Evolutionary conservation across 257 asterid genomes (phyloP).

Genomic region (Salvia hispanica): DNA sequence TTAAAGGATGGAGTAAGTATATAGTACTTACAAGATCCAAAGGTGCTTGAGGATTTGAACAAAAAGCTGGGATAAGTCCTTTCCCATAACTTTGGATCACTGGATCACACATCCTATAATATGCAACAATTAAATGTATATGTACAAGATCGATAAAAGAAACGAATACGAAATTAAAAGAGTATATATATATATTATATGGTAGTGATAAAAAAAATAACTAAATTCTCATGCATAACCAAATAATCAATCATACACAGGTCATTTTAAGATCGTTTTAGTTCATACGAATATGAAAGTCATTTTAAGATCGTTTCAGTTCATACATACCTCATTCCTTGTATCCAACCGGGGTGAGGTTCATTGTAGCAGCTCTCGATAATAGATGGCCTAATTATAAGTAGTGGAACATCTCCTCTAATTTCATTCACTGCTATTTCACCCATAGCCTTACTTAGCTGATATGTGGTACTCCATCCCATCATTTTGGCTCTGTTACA

Average conservation of each 20-base stretch:
- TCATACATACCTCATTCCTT: conserved; percentile 49
- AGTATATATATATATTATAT: too few species aligned
- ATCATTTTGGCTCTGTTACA: conserved; percentile 36
- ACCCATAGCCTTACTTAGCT: conserved; percentile 53
- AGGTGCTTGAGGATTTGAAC: conserved; percentile 38
- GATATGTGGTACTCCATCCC: conserved; percentile 53
- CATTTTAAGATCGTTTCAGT: too few species aligned
- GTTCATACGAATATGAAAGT: too few species aligned
- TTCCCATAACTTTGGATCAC: conserved; percentile 45
- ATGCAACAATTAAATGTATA: neutral
- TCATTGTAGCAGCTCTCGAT: conserved; percentile 46
- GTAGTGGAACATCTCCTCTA: conserved; percentile 44
- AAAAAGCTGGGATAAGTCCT: conserved; percentile 52
- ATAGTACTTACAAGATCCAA: conserved; percentile 44
- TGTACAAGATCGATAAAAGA: neutral
- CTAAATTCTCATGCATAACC: too few species aligned
- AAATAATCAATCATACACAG: too few species aligned
- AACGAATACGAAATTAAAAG: neutral
- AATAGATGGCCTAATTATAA: conserved; percentile 47
- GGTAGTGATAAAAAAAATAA: too few species aligned
- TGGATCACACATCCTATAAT: conserved; percentile 45
- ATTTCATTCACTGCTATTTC: conserved; percentile 52
- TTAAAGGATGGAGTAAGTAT: too few species aligned
- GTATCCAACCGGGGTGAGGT: conserved; percentile 63
- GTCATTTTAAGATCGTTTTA: too few species aligned